Evolutionary conservation across 2,329 filamentous ascomycete species (phyloP).

Genomic region (Nigrograna mackinnonii): DNA sequence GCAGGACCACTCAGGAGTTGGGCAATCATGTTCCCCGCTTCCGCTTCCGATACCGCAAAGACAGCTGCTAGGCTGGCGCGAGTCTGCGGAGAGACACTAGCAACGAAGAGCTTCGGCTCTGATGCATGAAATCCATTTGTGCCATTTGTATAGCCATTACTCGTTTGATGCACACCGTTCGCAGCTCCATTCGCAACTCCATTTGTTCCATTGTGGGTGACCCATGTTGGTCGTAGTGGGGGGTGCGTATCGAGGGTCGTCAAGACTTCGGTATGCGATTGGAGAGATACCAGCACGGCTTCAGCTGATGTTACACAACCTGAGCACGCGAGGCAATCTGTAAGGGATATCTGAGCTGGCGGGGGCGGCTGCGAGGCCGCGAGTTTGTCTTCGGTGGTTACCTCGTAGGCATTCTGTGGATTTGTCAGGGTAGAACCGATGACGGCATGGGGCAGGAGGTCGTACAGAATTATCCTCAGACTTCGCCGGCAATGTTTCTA

Average conservation of each 20-base stretch:
- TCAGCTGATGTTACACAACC: constrained; percentile 97
- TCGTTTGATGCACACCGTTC: neutral
- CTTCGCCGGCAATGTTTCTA: constrained; percentile 82
- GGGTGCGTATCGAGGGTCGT: constrained; percentile 71
- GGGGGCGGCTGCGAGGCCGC: constrained; percentile 58
- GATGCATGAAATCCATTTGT: constrained; percentile 1
- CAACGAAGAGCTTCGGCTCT: constrained; percentile 80
- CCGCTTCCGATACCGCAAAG: constrained; percentile 71
- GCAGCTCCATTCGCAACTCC: constrained; percentile 11
- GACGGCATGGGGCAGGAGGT: constrained; percentile 2
- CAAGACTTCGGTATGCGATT: constrained; percentile 91
- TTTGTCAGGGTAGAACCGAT: constrained; percentile 27
- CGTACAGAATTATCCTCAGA: constrained; percentile 52
- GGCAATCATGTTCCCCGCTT: constrained; percentile 81
- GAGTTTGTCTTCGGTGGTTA: constrained; percentile 87
- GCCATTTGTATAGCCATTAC: constrained; percentile 9
- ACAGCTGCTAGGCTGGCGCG: constrained; percentile 87
- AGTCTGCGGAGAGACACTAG: constrained; percentile 89
- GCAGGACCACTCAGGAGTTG: constrained; percentile 73
- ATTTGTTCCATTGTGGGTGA: constrained; percentile 29
- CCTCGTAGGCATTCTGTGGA: constrained; percentile 70
- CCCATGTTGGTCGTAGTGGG: constrained; percentile 44
- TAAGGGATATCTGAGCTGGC: constrained; percentile 91
- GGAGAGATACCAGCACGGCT: constrained; percentile 91
- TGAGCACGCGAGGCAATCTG: constrained; percentile 95